These are phyloP conservation scores for Rhodotorula sp. DNA, from an alignment of 1,284 basidiomycete genomes.

Conservation along the genomic window DNA sequence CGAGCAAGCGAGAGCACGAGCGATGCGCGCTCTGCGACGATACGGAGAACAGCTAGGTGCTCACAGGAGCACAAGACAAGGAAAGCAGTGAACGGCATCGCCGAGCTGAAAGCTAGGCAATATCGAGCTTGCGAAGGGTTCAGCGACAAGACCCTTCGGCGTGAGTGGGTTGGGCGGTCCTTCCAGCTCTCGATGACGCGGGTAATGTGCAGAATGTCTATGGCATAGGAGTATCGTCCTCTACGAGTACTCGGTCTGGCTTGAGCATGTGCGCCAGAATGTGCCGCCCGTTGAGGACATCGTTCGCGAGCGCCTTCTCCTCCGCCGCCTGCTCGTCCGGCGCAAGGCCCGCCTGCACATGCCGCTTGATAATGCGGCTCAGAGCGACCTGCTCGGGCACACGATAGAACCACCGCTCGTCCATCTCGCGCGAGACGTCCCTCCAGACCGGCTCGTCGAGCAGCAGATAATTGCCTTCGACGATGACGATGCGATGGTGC, in stretches of 20 bases:
- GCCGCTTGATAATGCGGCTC: neutral
- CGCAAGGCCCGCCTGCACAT: conserved; percentile 4
- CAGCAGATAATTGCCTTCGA: conserved; percentile 9
- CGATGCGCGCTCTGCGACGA: no score
- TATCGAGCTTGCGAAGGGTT: no score
- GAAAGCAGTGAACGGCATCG: no score
- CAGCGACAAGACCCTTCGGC: no score
- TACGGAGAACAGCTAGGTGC: no score
- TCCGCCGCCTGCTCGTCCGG: conserved; percentile 5
- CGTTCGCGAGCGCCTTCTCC: conserved; percentile 14
- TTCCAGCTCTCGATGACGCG: no score
- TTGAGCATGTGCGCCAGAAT: neutral
- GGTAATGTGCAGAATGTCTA: neutral
- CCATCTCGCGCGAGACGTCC: conserved; percentile 1
- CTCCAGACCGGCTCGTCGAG: conserved; percentile 4
- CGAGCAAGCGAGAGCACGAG: no score
- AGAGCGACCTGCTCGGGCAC: conserved; percentile 3
- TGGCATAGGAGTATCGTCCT: neutral
- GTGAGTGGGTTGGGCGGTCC: no score
- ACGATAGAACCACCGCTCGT: conserved; percentile 15
- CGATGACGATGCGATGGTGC: conserved; percentile 6
- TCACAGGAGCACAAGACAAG: no score
- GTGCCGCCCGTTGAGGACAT: conserved; percentile 7
- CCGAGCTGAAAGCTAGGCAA: no score
- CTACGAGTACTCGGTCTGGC: neutral